Evolutionary conservation across 1,284 basidiomycete species (phyloP).

Genomic region (Irpex sp.): DNA sequence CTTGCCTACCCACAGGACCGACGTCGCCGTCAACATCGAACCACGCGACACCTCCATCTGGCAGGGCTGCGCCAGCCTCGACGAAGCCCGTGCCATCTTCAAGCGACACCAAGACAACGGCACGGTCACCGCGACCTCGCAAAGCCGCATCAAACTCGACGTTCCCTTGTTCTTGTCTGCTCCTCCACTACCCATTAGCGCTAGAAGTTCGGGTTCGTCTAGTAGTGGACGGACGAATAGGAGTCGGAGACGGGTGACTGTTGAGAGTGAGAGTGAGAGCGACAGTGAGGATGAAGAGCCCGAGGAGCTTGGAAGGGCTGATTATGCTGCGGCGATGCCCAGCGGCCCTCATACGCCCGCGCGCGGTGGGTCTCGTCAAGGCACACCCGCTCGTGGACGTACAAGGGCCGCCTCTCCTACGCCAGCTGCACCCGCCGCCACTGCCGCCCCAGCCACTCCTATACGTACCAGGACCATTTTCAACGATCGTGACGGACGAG

Average conservation of each 20-base stretch:
- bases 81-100: conserved; percentile 2
- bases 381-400: conserved; percentile 1
- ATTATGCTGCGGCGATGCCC: neutral
- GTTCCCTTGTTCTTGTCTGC: neutral
- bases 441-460: neutral
- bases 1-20: neutral
- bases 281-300: neutral
- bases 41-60: neutral
- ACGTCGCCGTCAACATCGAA: neutral
- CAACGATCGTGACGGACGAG: neutral
- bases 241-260: neutral
- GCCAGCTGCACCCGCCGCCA: neutral
- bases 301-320: neutral
- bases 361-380: conserved; percentile 1
- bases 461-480: neutral
- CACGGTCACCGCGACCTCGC: neutral
- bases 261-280: neutral
- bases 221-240: neutral
- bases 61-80: conserved; percentile 3
- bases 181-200: neutral
- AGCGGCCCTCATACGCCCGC: neutral
- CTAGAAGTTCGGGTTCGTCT: neutral
- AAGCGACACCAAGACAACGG: neutral
- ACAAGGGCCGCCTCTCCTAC: neutral
- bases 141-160: neutral